These are phyloP conservation scores for Penicillium coffeae DNA, from an alignment of 495 filamentous ascomycete species.

Conservation along the genomic window DNA sequence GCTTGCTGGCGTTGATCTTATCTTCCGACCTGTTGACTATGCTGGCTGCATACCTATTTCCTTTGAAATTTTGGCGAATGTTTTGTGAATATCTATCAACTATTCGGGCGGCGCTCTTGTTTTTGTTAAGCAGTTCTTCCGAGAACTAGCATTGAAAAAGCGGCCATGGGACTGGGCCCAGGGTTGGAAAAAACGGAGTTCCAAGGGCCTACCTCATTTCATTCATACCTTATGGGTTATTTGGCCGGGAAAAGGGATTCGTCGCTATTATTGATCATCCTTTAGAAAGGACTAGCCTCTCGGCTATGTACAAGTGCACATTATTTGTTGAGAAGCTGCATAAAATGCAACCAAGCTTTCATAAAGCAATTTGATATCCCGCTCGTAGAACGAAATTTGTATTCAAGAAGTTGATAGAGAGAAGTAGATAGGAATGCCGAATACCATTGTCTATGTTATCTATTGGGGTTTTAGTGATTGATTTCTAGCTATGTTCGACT, in stretches of 20 bases:
- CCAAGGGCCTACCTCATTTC: constrained; percentile 9
- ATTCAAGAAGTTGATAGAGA: too few species aligned
- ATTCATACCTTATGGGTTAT: constrained; percentile 10
- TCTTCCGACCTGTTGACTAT: constrained; percentile 9
- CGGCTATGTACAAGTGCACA: constrained; percentile 23
- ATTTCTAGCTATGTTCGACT: not conserved
- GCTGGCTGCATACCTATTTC: constrained; percentile 18
- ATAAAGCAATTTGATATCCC: too few species aligned
- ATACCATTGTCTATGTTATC: not conserved
- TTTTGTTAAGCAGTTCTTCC: constrained; percentile 13
- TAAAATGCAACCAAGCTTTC: constrained; percentile 20
- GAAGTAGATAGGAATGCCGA: not conserved
- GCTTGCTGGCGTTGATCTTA: not conserved
- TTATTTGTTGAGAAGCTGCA: constrained; percentile 8
- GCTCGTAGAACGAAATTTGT: too few species aligned
- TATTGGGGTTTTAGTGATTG: not conserved
- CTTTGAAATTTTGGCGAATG: constrained; percentile 8
- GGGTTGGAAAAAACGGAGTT: constrained; percentile 15
- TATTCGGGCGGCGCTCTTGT: constrained; percentile 20
- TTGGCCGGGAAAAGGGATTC: constrained; percentile 8
- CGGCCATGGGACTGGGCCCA: constrained; percentile 16
- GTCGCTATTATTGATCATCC: constrained; percentile 14
- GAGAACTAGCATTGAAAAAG: constrained; percentile 20
- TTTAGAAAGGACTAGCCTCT: constrained; percentile 20
- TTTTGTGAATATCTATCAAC: constrained; percentile 28